phyloP scores from a whole-genome alignment of 2,329 filamentous ascomycete species.

The Grosmannia clavigera region DNA sequence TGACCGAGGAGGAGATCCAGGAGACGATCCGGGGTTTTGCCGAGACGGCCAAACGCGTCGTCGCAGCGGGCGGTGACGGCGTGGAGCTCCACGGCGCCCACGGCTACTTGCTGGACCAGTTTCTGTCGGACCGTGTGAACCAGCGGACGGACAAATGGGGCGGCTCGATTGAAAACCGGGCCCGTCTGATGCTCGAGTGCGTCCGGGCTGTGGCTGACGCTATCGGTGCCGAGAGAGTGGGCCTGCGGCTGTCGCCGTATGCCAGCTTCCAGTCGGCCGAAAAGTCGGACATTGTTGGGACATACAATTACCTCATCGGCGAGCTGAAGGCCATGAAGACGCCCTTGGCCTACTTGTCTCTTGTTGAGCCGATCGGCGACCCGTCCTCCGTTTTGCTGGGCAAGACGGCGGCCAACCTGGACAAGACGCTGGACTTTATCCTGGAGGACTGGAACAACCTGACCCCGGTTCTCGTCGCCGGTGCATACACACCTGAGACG shows the following conservation, averaged over 20 bases:
- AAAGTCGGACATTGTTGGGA: conserved; percentile 22
- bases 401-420: conserved; percentile 14
- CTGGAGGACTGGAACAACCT: conserved; percentile 17
- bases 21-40: conserved; percentile 48
- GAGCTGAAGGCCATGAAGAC: conserved; percentile 18
- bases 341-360: conserved; percentile 37
- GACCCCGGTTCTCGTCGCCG: conserved; percentile 20
- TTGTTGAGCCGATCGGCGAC: conserved; percentile 33
- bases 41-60: conserved; percentile 37
- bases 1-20: conserved; percentile 55
- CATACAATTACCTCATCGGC: not conserved
- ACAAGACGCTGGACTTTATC: conserved; percentile 18
- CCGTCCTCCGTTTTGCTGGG: not conserved
- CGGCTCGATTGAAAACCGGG: conserved; percentile 60
- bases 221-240: conserved; percentile 34
- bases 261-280: conserved; percentile 43
- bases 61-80: conserved; percentile 54
- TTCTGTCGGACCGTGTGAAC: conserved; percentile 58
- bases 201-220: conserved; percentile 43
- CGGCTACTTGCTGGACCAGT: conserved; percentile 62
- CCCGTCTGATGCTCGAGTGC: conserved; percentile 54
- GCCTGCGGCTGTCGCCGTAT: conserved; percentile 42
- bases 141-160: conserved; percentile 55
- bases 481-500: conserved; percentile 14
- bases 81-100: conserved; percentile 68